A percentile compares a stretch with the other conserved stretches of the same genome.
phyloP scores from a whole-genome alignment of 2,329 filamentous ascomycete genomes.

The Colletotrichum sansevieriae region DNA sequence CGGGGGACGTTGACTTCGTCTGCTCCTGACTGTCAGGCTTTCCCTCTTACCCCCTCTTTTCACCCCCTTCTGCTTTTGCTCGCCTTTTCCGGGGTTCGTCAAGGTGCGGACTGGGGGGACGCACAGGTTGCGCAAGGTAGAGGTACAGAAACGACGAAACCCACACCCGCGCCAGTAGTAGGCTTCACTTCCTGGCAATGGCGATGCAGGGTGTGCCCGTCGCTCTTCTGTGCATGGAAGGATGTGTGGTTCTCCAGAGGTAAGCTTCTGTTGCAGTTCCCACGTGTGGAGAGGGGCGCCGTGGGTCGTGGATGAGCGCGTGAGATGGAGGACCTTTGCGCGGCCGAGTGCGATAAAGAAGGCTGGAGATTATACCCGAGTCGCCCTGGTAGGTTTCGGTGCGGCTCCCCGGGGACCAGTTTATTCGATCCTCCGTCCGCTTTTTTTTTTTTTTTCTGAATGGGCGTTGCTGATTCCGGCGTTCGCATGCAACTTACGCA shows the following conservation, averaged over 20 bases:
- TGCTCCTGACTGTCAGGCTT: not conserved
- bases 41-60: constrained; percentile 5
- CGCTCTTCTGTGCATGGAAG: not conserved
- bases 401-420: constrained; percentile 21
- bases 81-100: constrained; percentile 29
- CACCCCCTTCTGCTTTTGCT: constrained; percentile 27
- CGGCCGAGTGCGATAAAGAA: constrained; percentile 6
- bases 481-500: constrained; percentile 11
- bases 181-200: constrained; percentile 30
- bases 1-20: constrained; percentile 8
- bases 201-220: constrained; percentile 18
- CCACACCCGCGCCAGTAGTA: constrained; percentile 37
- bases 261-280: constrained; percentile 38
- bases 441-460: constrained; percentile 8
- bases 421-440: constrained; percentile 29
- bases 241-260: constrained; percentile 28
- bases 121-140: constrained; percentile 31
- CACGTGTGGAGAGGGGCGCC: constrained; percentile 25
- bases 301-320: constrained; percentile 10
- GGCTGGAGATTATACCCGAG: constrained; percentile 13
- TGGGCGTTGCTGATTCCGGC: constrained; percentile 13
- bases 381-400: constrained; percentile 26
- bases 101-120: constrained; percentile 12
- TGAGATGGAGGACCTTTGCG: constrained; percentile 16
- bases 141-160: constrained; percentile 29